These are phyloP conservation scores for Fusarium sp. DNA, from an alignment of 2,329 filamentous ascomycete species.

Conservation along the genomic window DNA sequence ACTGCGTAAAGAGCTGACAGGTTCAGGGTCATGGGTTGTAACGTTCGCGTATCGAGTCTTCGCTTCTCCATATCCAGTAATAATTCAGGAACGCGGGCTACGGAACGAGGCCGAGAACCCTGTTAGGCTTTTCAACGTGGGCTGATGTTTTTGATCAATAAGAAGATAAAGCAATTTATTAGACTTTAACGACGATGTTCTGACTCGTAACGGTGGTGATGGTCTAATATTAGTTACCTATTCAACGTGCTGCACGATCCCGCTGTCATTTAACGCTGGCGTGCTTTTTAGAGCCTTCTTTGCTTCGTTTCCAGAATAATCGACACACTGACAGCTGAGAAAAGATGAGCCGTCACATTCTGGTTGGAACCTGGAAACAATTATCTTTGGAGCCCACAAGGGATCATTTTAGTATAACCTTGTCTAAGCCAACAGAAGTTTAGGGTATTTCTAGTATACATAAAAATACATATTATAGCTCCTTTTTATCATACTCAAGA, in stretches of 20 bases:
- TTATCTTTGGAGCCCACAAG: not conserved
- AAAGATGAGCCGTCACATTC: conserved; percentile 36
- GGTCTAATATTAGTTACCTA: not conserved
- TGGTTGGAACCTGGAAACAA: not conserved
- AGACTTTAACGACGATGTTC: not conserved
- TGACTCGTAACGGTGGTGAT: conserved; percentile 1
- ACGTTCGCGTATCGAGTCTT: conserved; percentile 25
- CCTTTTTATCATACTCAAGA: too few species aligned
- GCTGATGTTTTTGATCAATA: conserved; percentile 10
- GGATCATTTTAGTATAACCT: too few species aligned
- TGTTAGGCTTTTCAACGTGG: conserved; percentile 18
- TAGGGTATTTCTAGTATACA: too few species aligned
- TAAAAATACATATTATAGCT: too few species aligned
- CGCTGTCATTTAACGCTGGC: conserved; percentile 15
- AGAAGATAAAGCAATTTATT: not conserved
- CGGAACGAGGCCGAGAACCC: conserved; percentile 29
- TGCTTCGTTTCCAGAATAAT: conserved; percentile 28
- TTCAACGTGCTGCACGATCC: conserved; percentile 30
- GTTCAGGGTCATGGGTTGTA: not conserved
- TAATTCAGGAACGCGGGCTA: conserved; percentile 10
- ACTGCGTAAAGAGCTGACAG: not conserved
- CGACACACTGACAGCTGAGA: conserved; percentile 6
- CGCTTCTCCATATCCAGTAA: conserved; percentile 24
- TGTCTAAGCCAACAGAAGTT: too few species aligned
- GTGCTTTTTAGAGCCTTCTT: conserved; percentile 5